Percentiles rank a stretch among this genome's conserved stretches.
These are phyloP conservation scores for Lachancea meyersii DNA, from an alignment of 805 yeast genomes.

Conservation along the genomic window DNA sequence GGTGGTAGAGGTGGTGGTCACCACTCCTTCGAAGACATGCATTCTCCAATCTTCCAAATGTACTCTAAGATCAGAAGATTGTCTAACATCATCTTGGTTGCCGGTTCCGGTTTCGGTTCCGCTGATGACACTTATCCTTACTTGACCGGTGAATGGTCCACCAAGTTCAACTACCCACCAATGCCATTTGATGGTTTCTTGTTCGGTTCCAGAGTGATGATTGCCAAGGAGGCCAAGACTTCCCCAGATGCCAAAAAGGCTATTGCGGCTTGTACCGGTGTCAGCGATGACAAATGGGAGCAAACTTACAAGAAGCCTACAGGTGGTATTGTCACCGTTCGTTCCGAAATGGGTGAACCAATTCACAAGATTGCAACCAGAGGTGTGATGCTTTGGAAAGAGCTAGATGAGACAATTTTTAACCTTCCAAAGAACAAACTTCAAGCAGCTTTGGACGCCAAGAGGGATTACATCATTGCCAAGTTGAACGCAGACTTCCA, in stretches of 20 bases:
- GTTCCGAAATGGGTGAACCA: constrained; percentile 99
- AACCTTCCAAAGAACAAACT: constrained; percentile 83
- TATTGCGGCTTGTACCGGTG: constrained; percentile 87
- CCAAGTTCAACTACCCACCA: constrained; percentile 79
- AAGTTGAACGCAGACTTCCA: constrained; percentile 91
- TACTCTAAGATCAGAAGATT: constrained; percentile 90
- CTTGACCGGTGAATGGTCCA: constrained; percentile 97
- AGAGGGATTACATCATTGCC: constrained; percentile 78
- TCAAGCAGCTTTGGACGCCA: constrained; percentile 70
- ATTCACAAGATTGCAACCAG: constrained; percentile 97
- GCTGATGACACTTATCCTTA: constrained; percentile 96
- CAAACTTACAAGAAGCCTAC: constrained; percentile 88
- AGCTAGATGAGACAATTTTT: constrained; percentile 90
- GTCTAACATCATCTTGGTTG: constrained; percentile 80
- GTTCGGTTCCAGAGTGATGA: constrained; percentile 95
- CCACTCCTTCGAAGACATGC: constrained; percentile 98
- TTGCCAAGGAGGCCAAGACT: constrained; percentile 92
- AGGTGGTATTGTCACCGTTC: constrained; percentile 94
- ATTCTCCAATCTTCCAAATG: constrained; percentile 93
- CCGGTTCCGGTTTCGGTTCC: constrained; percentile 98
- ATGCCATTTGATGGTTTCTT: constrained; percentile 99
- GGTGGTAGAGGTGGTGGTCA: constrained; percentile 99
- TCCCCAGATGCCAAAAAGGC: constrained; percentile 91
- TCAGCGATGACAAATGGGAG: constrained; percentile 86
- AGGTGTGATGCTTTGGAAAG: constrained; percentile 96